Base-by-base conservation (phyloP, 2,329 filamentous ascomycete genomes). In the Neocatenulostroma microsporum region DNA sequence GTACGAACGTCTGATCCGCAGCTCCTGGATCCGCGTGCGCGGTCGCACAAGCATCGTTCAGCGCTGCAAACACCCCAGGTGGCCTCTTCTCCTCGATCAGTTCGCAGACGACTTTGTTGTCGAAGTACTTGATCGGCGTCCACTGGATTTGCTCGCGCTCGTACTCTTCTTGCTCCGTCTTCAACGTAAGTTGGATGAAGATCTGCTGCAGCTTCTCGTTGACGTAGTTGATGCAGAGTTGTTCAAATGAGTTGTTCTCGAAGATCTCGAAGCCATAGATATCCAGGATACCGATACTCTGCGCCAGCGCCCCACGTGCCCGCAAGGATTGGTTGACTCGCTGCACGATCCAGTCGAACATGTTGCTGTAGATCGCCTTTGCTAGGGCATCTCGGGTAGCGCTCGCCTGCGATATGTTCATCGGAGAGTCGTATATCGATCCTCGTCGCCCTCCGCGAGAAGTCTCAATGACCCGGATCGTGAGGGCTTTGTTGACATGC, bases 181-280 rank as follows among this genome's bases (percentile, higher is more conserved):
- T 94, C 45, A 98, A 65, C 0, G 91, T 98, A 51, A 98, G 70
- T 62, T 98, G 91, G 50, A 98, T 98, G 60, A 98, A 98, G 54
- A 98, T 96, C 58, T 98, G 91, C 64, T 98, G 91, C 40, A 98
- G 70, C 64, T 98, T 98, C 66, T 98, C 91, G 63, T 98, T 98
- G 57, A 96, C 93, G 57, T 96, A 98, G 69, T 98, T 98, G 73
- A 98, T 98, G 66, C 91, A 98, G 6, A 98, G 76, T 64, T 98
- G 91, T 62, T 98, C 91, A 55, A 98, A 98, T 48, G 85, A 95
- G 68, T 98, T 98, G 67, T 89, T 91, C 60, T 98, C 91, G 50
- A 98, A 98, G 50, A 98, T 98, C 60, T 98, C 91, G 56, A 98
- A 98, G 2, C 91, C 91, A 60, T 98, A 98, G 50, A 98, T 98